Percentiles rank a stretch among this genome's conserved stretches.
These are phyloP conservation scores for Cercospora janseana DNA, from an alignment of 2,329 filamentous ascomycete species.

Conservation along the genomic window DNA sequence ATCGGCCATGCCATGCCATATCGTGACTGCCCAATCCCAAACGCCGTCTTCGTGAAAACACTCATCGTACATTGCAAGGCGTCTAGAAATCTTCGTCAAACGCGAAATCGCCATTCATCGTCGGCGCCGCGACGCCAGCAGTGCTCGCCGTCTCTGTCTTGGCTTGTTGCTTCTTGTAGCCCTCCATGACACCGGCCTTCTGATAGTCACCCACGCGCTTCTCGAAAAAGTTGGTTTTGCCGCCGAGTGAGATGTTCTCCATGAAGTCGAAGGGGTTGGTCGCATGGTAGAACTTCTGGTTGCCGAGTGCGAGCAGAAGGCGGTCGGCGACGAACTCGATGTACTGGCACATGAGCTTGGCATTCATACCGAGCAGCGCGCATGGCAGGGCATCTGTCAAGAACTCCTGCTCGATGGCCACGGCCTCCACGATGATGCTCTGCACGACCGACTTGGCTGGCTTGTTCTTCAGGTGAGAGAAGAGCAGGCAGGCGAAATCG, in stretches of 20 bases:
- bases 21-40: conserved; percentile 8
- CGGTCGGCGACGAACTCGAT: conserved; percentile 99
- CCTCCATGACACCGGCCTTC: conserved; percentile 97
- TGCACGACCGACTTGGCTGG: conserved; percentile 77
- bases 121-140: conserved; percentile 47
- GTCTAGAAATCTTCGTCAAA: conserved; percentile 97
- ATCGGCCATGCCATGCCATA: conserved; percentile 16
- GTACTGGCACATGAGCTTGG: conserved; percentile 97
- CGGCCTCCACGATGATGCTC: conserved; percentile 90
- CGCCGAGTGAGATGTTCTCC: conserved; percentile 98
- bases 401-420: conserved; percentile 95
- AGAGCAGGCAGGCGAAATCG: conserved; percentile 95
- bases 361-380: conserved; percentile 95
- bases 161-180: conserved; percentile 58
- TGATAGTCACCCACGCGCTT: conserved; percentile 99
- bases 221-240: conserved; percentile 99
- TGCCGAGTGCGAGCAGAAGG: conserved; percentile 86
- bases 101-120: conserved; percentile 69
- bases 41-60: conserved; percentile 22
- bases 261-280: conserved; percentile 99
- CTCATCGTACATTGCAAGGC: conserved; percentile 11
- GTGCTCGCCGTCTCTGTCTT: conserved; percentile 31
- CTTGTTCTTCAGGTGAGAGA: conserved; percentile 94
- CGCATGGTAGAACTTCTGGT: conserved; percentile 87
- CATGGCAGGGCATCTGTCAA: conserved; percentile 91